Conservation (phyloP, 108 stramenopile species). For the Skeletonema grethae region DNA sequence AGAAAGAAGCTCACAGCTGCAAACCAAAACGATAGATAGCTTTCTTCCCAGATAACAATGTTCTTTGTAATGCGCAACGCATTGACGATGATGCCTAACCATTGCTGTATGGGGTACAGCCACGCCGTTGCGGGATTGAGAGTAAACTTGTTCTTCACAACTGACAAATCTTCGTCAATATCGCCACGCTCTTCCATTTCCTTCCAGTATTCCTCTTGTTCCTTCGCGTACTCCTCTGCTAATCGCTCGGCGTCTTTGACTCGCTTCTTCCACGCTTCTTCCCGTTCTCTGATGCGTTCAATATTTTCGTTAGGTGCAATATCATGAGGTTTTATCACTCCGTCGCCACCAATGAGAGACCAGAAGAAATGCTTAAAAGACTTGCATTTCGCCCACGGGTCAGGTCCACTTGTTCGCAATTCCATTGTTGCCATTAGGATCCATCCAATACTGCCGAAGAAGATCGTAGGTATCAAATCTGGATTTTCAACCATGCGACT, state of each 20-base stretch:
- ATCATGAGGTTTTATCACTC: conserved; percentile 18
- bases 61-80: conserved; percentile 61
- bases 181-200: conserved; percentile 68
- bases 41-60: conserved; percentile 79
- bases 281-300: conserved; percentile 41
- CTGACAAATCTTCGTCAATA: conserved; percentile 55
- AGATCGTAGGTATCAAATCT: conserved; percentile 64
- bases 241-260: conserved; percentile 48
- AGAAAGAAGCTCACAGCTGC: conserved; percentile 54
- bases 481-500: conserved; percentile 65
- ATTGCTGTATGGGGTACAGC: conserved; percentile 66
- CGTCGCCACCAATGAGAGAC: conserved; percentile 50
- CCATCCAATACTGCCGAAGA: conserved; percentile 57
- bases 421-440: conserved; percentile 53
- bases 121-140: conserved; percentile 55
- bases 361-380: conserved; percentile 47
- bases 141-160: conserved; percentile 48
- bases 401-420: conserved; percentile 49
- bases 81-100: conserved; percentile 51
- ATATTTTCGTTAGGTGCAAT: conserved; percentile 56
- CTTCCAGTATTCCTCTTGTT: conserved; percentile 52
- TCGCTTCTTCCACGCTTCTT: conserved; percentile 28
- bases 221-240: conserved; percentile 37
- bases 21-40: conserved; percentile 71
- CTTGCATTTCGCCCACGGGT: conserved; percentile 60